Percentiles rank a stretch among this genome's conserved stretches.
These are phyloP conservation scores for Oenanthe sinensis DNA, from an alignment of 129 eudicot genomes.

Conservation along the genomic window DNA sequence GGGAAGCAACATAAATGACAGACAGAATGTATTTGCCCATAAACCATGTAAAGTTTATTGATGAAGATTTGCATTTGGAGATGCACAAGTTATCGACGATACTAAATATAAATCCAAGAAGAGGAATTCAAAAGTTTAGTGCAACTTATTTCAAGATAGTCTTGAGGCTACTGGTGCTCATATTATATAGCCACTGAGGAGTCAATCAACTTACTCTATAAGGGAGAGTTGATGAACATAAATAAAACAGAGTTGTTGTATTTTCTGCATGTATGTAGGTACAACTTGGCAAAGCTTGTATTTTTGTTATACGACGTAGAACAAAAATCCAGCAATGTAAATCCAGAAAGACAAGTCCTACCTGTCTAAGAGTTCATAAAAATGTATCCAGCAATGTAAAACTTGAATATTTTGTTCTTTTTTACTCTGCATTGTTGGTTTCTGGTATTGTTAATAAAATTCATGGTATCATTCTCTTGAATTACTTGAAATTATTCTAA, in stretches of 20 bases:
- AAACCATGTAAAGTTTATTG: neutral
- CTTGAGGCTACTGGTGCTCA: neutral
- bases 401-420: neutral
- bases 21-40: neutral
- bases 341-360: neutral
- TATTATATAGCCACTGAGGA: neutral
- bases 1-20: constrained; percentile 57
- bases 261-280: neutral
- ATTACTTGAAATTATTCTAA: neutral
- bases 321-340: no score
- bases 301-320: neutral
- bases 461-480: neutral
- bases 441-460: neutral
- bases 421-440: neutral
- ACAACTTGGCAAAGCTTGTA: neutral
- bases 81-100: neutral
- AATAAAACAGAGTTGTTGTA: neutral
- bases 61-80: neutral
- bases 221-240: neutral
- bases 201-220: neutral
- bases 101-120: neutral
- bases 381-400: neutral
- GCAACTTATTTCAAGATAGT: neutral
- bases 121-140: neutral
- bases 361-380: neutral